Base-by-base conservation (phyloP, 208 protist species). In the Borovskyia barvae region DNA sequence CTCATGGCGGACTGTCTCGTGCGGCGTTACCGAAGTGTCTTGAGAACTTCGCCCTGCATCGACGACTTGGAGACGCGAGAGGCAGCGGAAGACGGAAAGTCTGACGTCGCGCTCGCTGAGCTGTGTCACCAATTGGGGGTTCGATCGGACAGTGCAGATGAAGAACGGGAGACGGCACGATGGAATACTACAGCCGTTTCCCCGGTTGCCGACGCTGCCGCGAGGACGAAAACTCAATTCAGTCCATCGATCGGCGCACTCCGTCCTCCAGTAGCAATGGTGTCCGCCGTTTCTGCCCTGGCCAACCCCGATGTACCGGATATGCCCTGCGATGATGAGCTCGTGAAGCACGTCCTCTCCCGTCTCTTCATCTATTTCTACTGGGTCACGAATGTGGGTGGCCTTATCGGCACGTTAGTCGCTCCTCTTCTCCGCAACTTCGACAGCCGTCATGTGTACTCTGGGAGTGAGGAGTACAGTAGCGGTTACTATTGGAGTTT, bases 401-500 rank as follows among this genome's bases (percentile, higher is more conserved):
- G 66, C 19, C 67, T 89, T 3, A 26, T 83, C 19, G 82, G 82
- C 51, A 85, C 73, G 66, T 71, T 79, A 50, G 66, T 73, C 0
- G 75, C 75, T 2, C 82, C 82, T 19, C 68, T 89, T n/a, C 28
- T 85, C 47, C 75, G 82, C 28, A 64, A 59, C 47, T 29, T 75
- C 14, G 82, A 85, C 14, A 49, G 57, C 9, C 57, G 63, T 35
- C 40, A 36, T 19, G 29, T 72, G 20, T 25, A 30, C 6, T 53
- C 61, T 12, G 82, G 65, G n/a, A 68, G 64, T n/a, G 50, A 52
- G 14, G 29, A 33, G 32, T 66, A 75, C 57, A 77, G 71, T 15
- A 77, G 75, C 1, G 82, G 82, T n/a, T 89, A 89, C 64, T 89
- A 89, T 65, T 74, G 69, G 64, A 74, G 75, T 36, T 85, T 80